Evolutionary conservation across 148 eudicot species (phyloP), one percentile per base, ranked within the genome.

Genomic region (Nepenthes mirabilis): DNA sequence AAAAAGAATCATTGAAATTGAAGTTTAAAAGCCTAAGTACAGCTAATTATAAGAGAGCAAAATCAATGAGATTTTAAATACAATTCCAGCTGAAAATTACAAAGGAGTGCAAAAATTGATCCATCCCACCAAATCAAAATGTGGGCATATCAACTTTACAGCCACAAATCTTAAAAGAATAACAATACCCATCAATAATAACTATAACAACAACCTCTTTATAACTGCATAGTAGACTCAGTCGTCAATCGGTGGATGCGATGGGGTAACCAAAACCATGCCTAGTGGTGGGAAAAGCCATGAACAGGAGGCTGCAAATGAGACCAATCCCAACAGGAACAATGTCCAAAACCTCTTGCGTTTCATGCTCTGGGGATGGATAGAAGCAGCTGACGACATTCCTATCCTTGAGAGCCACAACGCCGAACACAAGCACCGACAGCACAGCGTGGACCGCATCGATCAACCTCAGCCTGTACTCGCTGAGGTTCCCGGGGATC

Each of bases 251-350:
- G 53, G 32, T 57, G 7, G 43, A 53, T 2, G 74, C 40, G 56
- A 81, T 60, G 34, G 91, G 91, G 62, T 73, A 85, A 0, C 86
- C 87, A 60, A 85, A 80, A 4, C 91, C 91, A 58, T 80, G 83
- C 43, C 91, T 61, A 45, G 60, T 79, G 4, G 77, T 74, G 14
- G 94, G 94, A 58, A 86, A 86, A 50, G 64, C 77, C 45, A 80
- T 75, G 64, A 83, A 86, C 52, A 86, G 58, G 66, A 79, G 67
- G 43, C 86, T 77, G 10, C 80, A 76, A 34, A 86, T 57, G 1
- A 83, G 23, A 2, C 94, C 88, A 23, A 81, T 71, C 12, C 94
- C 88, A 54, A 81, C 11, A 0, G 94, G 94, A 14, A 72, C 72
- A 36, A 83, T 73, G 53, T 80, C 71, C 57, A 83, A 49, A 1